Conservation (phyloP, 768 basidiomycete species). For the Roridomyces roridus region DNA sequence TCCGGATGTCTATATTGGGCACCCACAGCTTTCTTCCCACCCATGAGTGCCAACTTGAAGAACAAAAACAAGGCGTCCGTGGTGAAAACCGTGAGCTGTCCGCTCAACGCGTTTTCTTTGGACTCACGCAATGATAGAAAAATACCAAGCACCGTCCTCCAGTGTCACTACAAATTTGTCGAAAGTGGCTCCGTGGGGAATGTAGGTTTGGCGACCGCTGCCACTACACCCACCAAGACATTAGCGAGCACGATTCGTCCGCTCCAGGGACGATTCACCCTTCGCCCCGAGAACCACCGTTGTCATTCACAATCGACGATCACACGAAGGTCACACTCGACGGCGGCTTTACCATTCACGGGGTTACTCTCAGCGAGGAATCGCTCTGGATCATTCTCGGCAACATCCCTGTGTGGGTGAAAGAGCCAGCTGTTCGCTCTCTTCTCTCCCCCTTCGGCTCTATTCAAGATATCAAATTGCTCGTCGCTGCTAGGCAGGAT, state of each 20-base stretch:
- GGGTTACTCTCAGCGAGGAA: conserved; percentile 72
- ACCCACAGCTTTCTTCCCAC: no score
- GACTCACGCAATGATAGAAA: background rate
- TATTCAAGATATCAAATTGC: conserved; percentile 45
- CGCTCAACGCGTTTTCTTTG: no score
- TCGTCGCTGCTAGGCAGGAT: conserved; percentile 18
- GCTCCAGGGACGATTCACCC: no score
- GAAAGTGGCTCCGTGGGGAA: conserved; percentile 38
- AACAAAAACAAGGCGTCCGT: background rate
- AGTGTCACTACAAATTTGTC: conserved; percentile 27
- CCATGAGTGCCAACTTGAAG: no score
- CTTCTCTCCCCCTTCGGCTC: conserved; percentile 55
- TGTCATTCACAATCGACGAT: conserved; percentile 48
- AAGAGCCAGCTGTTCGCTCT: conserved; percentile 37
- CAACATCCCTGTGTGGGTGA: conserved; percentile 50
- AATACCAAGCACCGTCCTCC: conserved; percentile 24
- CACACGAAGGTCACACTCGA: conserved; percentile 63
- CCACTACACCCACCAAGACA: conserved; percentile 30
- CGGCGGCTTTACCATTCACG: conserved; percentile 64
- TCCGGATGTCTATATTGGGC: no score
- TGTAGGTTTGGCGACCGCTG: conserved; percentile 34
- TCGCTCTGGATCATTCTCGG: conserved; percentile 63
- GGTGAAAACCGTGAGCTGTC: background rate
- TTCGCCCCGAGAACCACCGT: conserved; percentile 10
- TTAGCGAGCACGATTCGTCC: conserved; percentile 28